A percentile compares a stretch with the other conserved stretches of the same genome.
phyloP scores from a whole-genome alignment of 2,329 filamentous ascomycete genomes.

The Botryotinia calthae region DNA sequence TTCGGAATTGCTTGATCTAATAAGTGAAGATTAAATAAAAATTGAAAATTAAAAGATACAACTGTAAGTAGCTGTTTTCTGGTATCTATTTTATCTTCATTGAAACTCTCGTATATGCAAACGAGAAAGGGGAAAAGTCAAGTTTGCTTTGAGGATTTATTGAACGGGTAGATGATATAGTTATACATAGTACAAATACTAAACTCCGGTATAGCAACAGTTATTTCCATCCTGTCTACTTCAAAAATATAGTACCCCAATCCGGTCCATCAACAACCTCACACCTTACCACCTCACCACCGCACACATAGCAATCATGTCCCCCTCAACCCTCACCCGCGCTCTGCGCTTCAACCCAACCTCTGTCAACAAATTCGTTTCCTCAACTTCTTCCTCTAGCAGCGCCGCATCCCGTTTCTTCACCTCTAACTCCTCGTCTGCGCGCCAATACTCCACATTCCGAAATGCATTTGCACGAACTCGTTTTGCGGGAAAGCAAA shows the following conservation, averaged over 20 bases:
- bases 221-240: not conserved
- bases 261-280: not conserved
- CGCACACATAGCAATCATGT: not conserved
- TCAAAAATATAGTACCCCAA: not conserved
- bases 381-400: conserved; percentile 40
- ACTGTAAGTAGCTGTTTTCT: not conserved
- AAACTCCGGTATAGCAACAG: conserved; percentile 10
- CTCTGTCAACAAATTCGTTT: conserved; percentile 10
- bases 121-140: not conserved
- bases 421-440: conserved; percentile 46
- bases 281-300: not conserved
- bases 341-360: conserved; percentile 16
- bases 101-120: not conserved
- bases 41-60: not conserved
- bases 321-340: not conserved
- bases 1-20: not conserved
- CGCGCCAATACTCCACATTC: conserved; percentile 44
- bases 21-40: not conserved
- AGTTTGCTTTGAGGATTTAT: not conserved
- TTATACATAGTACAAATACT: too few relatives aligned
- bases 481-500: conserved; percentile 34
- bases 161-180: not conserved
- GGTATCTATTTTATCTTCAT: too few relatives aligned
- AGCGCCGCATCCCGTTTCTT: conserved; percentile 42
- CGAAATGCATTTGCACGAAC: conserved; percentile 22